A percentile compares a stretch with the other conserved stretches of the same genome.
phyloP scores from a whole-genome alignment of 352 stramenopile species.

The Phytophthora europaea region DNA sequence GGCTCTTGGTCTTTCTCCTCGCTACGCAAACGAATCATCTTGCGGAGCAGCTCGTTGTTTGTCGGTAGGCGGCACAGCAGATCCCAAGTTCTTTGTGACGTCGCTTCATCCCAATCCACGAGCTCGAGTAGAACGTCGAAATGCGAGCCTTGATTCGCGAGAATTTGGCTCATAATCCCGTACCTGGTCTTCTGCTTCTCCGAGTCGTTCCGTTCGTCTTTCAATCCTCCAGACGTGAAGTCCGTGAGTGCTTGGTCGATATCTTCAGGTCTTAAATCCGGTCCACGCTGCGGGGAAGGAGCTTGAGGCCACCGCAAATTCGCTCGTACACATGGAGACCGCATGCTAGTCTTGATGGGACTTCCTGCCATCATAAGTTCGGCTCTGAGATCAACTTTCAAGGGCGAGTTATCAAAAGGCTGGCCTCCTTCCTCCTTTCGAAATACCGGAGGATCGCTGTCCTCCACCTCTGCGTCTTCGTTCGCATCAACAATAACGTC shows the following conservation, averaged over 20 bases:
- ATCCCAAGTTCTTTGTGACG: constrained; percentile 76
- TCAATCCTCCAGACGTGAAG: constrained; percentile 9
- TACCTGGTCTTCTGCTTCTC: constrained; percentile 34
- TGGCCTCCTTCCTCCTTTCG: neutral
- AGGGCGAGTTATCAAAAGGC: constrained; percentile 1
- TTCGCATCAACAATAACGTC: constrained; percentile 63
- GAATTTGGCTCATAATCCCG: constrained; percentile 56
- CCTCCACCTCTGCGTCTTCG: constrained; percentile 38
- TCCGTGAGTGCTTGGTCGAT: constrained; percentile 29
- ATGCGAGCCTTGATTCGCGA: constrained; percentile 66
- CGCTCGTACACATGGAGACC: constrained; percentile 51
- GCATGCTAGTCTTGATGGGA: constrained; percentile 34
- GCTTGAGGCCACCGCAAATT: constrained; percentile 55
- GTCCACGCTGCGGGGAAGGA: constrained; percentile 54
- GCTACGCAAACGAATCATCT: constrained; percentile 70
- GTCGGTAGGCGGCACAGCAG: constrained; percentile 77
- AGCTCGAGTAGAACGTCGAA: constrained; percentile 73
- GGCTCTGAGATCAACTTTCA: constrained; percentile 16
- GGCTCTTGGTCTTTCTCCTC: constrained; percentile 8
- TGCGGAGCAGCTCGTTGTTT: constrained; percentile 67
- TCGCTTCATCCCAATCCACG: constrained; percentile 59
- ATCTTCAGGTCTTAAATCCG: constrained; percentile 51
- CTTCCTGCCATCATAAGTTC: constrained; percentile 28
- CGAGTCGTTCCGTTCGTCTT: neutral
- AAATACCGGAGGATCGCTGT: neutral